phyloP scores from a whole-genome alignment of 2,329 filamentous ascomycete genomes.

The Coleophoma eucalyptorum region DNA sequence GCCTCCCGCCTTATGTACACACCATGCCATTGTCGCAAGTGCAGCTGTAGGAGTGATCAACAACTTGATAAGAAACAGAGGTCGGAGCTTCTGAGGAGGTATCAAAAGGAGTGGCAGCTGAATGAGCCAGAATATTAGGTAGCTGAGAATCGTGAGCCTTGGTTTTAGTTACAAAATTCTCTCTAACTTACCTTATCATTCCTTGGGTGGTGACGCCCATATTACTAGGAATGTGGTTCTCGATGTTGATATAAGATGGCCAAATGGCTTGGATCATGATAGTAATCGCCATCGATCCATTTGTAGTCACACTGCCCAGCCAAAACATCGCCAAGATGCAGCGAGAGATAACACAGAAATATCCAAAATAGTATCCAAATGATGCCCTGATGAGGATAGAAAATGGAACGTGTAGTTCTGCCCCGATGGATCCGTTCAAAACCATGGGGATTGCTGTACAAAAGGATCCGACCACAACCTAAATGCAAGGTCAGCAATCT shows the following conservation, averaged over 20 bases:
- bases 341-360: conserved; percentile 32
- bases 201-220: conserved; percentile 52
- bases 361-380: conserved; percentile 40
- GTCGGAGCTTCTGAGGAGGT: conserved; percentile 40
- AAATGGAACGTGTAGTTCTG: conserved; percentile 41
- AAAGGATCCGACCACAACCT: conserved; percentile 58
- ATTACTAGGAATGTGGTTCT: conserved; percentile 45
- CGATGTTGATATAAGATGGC: conserved; percentile 46
- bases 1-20: conserved; percentile 16
- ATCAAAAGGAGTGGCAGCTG: conserved; percentile 42
- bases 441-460: conserved; percentile 46
- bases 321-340: conserved; percentile 23
- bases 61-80: conserved; percentile 48
- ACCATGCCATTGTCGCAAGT: conserved; percentile 20
- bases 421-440: conserved; percentile 42
- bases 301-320: conserved; percentile 23
- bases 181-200: too few species aligned
- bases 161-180: too few species aligned
- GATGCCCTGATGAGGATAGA: conserved; percentile 37
- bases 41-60: conserved; percentile 3
- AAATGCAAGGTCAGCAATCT: too few species aligned
- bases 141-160: too few species aligned
- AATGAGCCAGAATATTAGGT: conserved; percentile 38
- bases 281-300: conserved; percentile 29
- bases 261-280: conserved; percentile 43